Conservation (phyloP, 306 rosid genomes). For the Dalbergia oliveri region DNA sequence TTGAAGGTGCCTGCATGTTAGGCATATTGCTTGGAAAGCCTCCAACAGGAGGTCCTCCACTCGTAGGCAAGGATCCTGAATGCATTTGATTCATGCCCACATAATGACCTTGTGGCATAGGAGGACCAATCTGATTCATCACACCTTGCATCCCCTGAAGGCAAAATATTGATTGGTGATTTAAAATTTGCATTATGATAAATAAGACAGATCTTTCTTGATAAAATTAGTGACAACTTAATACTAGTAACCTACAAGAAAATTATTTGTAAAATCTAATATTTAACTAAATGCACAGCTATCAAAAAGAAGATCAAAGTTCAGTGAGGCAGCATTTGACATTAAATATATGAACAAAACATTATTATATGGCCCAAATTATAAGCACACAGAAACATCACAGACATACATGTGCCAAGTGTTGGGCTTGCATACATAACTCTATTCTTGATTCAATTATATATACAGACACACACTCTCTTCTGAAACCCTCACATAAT, state of each 20-base stretch:
- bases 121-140: slow-evolving; percentile 87
- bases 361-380: no score
- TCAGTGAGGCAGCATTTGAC: not conserved
- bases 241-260: slow-evolving; percentile 21
- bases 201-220: not conserved
- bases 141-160: slow-evolving; percentile 90
- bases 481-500: not conserved
- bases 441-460: not conserved
- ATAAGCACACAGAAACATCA: not conserved
- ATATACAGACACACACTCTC: not conserved
- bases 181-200: no score
- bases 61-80: slow-evolving; percentile 75
- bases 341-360: not conserved
- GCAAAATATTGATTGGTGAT: slow-evolving; percentile 17
- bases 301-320: slow-evolving; percentile 28
- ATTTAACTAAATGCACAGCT: not conserved
- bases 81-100: slow-evolving; percentile 96
- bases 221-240: not conserved
- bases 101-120: slow-evolving; percentile 82
- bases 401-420: not conserved
- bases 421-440: not conserved
- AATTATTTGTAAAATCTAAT: slow-evolving; percentile 29
- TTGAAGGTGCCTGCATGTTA: slow-evolving; percentile 89
- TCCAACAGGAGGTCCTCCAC: slow-evolving; percentile 76
- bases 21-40: slow-evolving; percentile 75